A percentile compares a stretch with the other conserved stretches of the same genome.
Conservation (phyloP, 805 yeast species). For the Starmerella scarabaei region DNA sequence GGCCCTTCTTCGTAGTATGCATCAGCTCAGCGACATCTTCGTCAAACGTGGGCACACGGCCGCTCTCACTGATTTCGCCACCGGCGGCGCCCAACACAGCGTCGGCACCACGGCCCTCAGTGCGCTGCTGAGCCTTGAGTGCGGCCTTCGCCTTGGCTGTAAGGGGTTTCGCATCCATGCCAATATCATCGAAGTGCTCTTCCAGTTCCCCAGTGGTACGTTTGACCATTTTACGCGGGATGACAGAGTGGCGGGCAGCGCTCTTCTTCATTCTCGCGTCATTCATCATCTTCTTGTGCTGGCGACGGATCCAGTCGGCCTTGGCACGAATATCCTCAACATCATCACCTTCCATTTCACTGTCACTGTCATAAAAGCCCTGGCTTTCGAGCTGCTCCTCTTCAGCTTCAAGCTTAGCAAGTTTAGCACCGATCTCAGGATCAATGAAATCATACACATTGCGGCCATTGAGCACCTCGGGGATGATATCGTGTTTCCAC, state of each 20-base stretch:
- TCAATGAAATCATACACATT: slow-evolving; percentile 96
- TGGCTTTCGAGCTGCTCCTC: slow-evolving; percentile 86
- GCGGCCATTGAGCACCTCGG: slow-evolving; percentile 90
- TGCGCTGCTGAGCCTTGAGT: slow-evolving; percentile 29
- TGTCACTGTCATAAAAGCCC: slow-evolving; percentile 80
- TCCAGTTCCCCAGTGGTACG: slow-evolving; percentile 64
- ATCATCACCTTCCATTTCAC: slow-evolving; percentile 43
- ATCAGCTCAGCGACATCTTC: slow-evolving; percentile 64
- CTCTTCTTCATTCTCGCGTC: slow-evolving; percentile 80
- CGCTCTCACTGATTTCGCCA: slow-evolving; percentile 30
- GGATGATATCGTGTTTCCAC: slow-evolving; percentile 96
- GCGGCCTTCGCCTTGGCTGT: slow-evolving; percentile 35
- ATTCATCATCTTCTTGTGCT: slow-evolving; percentile 84
- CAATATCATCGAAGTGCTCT: slow-evolving; percentile 75
- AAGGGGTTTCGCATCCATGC: slow-evolving; percentile 68
- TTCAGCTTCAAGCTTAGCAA: slow-evolving; percentile 91
- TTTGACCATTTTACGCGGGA: slow-evolving; percentile 67
- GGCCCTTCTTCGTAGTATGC: slow-evolving; percentile 34
- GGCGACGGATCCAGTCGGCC: slow-evolving; percentile 91
- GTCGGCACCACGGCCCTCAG: slow-evolving; percentile 56
- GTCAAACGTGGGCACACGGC: slow-evolving; percentile 39
- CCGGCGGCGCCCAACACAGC: slow-evolving; percentile 47
- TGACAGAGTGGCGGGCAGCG: slow-evolving; percentile 78
- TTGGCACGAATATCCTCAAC: slow-evolving; percentile 61
- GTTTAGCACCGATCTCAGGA: slow-evolving; percentile 84